A percentile compares a stretch with the other conserved stretches of the same genome.
These are phyloP conservation scores for Trichoderma gracile DNA, from an alignment of 2,329 filamentous ascomycete species.

Conservation along the genomic window DNA sequence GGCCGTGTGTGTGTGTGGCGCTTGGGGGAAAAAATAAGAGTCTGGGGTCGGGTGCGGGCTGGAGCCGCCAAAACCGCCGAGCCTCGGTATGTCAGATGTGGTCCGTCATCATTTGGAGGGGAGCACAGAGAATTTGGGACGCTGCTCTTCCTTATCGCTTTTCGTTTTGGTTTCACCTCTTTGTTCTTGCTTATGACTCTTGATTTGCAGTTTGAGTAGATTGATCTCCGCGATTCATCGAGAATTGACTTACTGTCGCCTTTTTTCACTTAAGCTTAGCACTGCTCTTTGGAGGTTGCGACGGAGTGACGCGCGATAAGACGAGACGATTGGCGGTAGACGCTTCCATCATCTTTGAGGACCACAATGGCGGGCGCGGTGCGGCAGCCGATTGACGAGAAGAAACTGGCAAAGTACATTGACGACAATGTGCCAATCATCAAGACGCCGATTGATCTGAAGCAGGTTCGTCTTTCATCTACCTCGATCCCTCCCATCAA, in stretches of 20 bases:
- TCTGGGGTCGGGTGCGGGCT: conserved; percentile 7
- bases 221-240: not conserved
- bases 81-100: conserved; percentile 23
- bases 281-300: not conserved
- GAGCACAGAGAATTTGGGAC: not conserved
- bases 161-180: not conserved
- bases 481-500: not conserved
- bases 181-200: not conserved
- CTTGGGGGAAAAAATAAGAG: not conserved
- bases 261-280: no score
- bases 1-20: not conserved
- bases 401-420: conserved; percentile 78
- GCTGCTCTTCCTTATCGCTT: not conserved
- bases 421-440: conserved; percentile 77
- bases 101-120: not conserved
- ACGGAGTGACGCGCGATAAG: not conserved
- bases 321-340: not conserved
- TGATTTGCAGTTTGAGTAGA: not conserved
- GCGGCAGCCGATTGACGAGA: conserved; percentile 85
- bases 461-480: conserved; percentile 59
- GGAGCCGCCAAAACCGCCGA: conserved; percentile 4
- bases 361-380: conserved; percentile 75
- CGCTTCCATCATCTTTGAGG: not conserved
- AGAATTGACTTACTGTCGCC: not conserved
- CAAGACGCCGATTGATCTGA: conserved; percentile 77